Conservation (phyloP, 75 land plant species). For the Cryptomeria japonica region DNA sequence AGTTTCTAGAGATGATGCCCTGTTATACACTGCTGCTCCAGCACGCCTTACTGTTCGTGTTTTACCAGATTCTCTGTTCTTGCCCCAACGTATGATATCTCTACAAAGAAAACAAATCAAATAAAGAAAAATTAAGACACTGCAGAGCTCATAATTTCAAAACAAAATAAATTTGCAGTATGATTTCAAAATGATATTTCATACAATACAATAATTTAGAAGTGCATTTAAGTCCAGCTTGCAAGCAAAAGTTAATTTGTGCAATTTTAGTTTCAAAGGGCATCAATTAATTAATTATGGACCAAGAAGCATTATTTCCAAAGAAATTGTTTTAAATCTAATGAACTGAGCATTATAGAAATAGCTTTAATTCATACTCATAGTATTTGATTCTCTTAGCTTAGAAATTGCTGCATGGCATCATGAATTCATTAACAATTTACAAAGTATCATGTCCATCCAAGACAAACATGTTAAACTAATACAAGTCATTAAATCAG, state of each 20-base stretch:
- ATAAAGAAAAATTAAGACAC: not conserved
- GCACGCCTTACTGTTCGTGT: constrained; percentile 79
- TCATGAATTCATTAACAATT: not conserved
- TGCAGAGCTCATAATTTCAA: not conserved
- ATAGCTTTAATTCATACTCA: not conserved
- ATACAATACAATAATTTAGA: not conserved
- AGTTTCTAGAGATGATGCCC: constrained; percentile 98
- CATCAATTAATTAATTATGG: not conserved
- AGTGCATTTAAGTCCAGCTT: not conserved
- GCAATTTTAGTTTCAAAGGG: not conserved
- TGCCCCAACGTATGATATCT: constrained; percentile 92
- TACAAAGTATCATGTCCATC: not conserved
- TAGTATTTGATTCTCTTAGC: not conserved
- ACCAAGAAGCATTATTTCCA: not conserved
- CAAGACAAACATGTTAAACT: not conserved
- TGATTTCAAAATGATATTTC: not conserved
- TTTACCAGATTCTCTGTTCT: constrained; percentile 73
- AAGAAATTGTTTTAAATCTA: not conserved
- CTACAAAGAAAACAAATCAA: constrained; percentile 36
- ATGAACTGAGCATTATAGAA: not conserved
- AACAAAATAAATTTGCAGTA: not conserved
- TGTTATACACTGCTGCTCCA: constrained; percentile 82
- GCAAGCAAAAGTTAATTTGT: not conserved
- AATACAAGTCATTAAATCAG: not conserved
- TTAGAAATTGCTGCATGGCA: not conserved